These are phyloP conservation scores for Penicillium polonicum DNA, from an alignment of 2,329 filamentous ascomycete genomes.

Conservation along the genomic window DNA sequence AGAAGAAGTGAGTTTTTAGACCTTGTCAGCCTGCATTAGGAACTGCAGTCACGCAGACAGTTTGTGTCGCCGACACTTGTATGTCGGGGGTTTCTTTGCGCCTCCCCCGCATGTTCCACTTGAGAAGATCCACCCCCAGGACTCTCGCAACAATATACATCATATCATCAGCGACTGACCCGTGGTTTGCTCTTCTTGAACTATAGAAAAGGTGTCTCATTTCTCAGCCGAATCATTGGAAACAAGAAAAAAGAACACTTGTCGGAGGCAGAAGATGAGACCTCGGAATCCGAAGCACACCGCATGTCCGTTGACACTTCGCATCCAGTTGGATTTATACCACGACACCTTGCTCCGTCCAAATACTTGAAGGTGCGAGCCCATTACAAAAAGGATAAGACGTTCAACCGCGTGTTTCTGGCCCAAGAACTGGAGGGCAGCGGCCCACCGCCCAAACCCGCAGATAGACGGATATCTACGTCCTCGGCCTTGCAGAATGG, in stretches of 20 bases:
- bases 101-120: slow-evolving; percentile 1
- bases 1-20: slow-evolving; percentile 61
- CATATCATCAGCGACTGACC: slow-evolving; percentile 11
- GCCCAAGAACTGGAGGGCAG: slow-evolving; percentile 82
- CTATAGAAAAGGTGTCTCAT: slow-evolving; percentile 78
- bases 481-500: slow-evolving; percentile 24
- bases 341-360: slow-evolving; percentile 82
- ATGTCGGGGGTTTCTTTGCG: not conserved
- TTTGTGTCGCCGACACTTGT: slow-evolving; percentile 2
- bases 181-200: slow-evolving; percentile 6
- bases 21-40: not conserved
- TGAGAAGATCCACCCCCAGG: slow-evolving; percentile 2
- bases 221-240: slow-evolving; percentile 80
- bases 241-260: slow-evolving; percentile 67
- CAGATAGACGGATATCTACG: slow-evolving; percentile 31
- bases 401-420: slow-evolving; percentile 85
- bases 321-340: slow-evolving; percentile 76
- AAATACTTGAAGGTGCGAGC: slow-evolving; percentile 84
- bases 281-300: slow-evolving; percentile 67
- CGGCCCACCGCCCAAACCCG: slow-evolving; percentile 36
- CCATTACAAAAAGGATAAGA: slow-evolving; percentile 74
- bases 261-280: slow-evolving; percentile 56
- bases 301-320: slow-evolving; percentile 78
- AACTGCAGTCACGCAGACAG: not conserved
- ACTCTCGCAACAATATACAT: not conserved